phyloP scores from a whole-genome alignment of 208 protist genomes.

The Trichomonas vaginalis region DNA sequence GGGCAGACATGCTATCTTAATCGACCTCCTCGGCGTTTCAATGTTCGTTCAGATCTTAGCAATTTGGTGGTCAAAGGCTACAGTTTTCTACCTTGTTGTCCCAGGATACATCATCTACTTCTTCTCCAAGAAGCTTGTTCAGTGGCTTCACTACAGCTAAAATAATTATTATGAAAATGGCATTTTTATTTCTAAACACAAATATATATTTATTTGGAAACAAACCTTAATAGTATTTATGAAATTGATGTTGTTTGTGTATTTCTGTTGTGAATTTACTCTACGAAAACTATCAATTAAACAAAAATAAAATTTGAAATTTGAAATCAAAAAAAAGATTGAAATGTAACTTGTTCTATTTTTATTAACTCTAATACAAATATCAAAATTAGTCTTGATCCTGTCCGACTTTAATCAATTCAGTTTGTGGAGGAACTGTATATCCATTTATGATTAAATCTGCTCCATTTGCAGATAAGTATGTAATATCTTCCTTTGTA shows the following conservation, averaged over 20 bases:
- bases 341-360: too few species aligned
- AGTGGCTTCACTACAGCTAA: not conserved
- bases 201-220: not conserved
- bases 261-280: too few species aligned
- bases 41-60: not conserved
- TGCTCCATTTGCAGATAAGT: not conserved
- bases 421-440: not conserved
- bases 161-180: not conserved
- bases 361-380: too few species aligned
- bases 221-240: too few species aligned
- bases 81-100: not conserved
- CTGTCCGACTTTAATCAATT: not conserved
- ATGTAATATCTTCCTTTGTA: not conserved
- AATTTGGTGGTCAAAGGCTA: not conserved
- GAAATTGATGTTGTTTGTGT: too few species aligned
- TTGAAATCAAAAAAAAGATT: too few species aligned
- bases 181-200: not conserved
- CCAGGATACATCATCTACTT: not conserved
- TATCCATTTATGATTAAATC: not conserved
- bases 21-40: not conserved
- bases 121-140: not conserved
- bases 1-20: not conserved
- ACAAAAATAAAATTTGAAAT: too few species aligned
- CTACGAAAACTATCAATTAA: too few species aligned
- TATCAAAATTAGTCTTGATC: not conserved